Percentiles rank a stretch among this genome's conserved stretches.
Evolutionary conservation across 2,329 filamentous ascomycete species (phyloP).

Genomic region (Fusarium sp.): DNA sequence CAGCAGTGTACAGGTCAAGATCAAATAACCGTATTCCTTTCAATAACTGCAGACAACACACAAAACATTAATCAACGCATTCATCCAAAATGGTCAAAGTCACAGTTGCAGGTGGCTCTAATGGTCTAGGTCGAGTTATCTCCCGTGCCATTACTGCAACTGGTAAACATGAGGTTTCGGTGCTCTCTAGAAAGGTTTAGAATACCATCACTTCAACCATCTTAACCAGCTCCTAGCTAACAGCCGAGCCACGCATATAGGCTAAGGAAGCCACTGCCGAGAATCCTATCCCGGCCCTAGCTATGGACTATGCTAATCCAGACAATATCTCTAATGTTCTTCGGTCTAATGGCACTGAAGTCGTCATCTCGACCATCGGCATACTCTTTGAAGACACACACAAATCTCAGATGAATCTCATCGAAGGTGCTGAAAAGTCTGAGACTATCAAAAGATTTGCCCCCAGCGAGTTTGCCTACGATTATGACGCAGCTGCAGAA

Average conservation of each 20-base stretch:
- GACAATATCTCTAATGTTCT: not conserved
- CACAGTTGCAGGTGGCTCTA: not conserved
- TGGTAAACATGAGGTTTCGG: not conserved
- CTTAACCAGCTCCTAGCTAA: not conserved
- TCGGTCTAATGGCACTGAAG: not conserved
- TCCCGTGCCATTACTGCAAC: not conserved
- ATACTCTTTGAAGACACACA: not conserved
- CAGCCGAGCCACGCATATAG: not conserved
- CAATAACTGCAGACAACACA: not conserved
- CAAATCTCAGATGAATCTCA: not conserved
- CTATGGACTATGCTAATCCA: not conserved
- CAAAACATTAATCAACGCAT: not conserved
- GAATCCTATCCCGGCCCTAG: not conserved
- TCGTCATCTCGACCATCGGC: not conserved
- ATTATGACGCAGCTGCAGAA: not conserved
- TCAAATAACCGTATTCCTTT: not conserved
- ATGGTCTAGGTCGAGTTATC: not conserved
- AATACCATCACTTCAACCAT: not conserved
- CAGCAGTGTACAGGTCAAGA: not conserved
- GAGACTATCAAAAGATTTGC: not conserved
- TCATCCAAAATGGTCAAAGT: not conserved
- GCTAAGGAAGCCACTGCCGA: not conserved
- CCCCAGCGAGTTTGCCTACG: not conserved
- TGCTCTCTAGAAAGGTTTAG: not conserved
- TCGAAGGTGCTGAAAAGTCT: not conserved